Base-by-base conservation (phyloP, 1,284 basidiomycete genomes). In the Wallemia mellicola region DNA sequence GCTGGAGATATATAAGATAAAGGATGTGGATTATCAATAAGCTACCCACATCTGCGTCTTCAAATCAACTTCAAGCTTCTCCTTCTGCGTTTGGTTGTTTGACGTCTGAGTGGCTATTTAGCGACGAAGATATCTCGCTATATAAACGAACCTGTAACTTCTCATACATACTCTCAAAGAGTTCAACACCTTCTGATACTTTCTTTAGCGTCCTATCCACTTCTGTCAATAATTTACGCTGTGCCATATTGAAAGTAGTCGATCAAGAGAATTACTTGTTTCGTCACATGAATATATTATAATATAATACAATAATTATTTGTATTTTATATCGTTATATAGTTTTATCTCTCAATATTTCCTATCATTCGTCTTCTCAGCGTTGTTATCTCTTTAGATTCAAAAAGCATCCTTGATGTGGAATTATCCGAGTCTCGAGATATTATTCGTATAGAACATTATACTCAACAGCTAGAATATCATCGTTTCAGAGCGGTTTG, bases 181-280 rank as follows among this genome's bases (percentile, higher is more conserved):
- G 75, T 74, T 94, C 89, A 64, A 94, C 86, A 63, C 89, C 89
- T 72, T 89, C 85, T 32, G 81, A 67, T 65, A 95, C 87, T 74
- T 86, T 87, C 76, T 95, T 95, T 67, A 94, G 76, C 60, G 88
- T 94, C 68, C 85, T 80, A 78, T 94, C 89, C 65, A 95, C 92
- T 73, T 95, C 89, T 71, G 85, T 60, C 59, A n/a, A n/a, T 24
- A 24, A 27, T 27, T 57, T 57, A 9, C 55, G 55, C 55, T 57
- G 55, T 28, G 55, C 55, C 55, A 57, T 57, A 24, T 2, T 28
- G 9, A 3, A 48, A 22, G 38, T n/a, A 17, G 38, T 17, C 14
- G 22, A 17, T 48, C 14, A 5, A 5, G 14, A 22, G n/a, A n/a
- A 48, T 48, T 48, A 48, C 38, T 48, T 48, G 38, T 48, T 48